phyloP scores from a whole-genome alignment of 768 basidiomycete species.

The Hygrocybe coccinea region DNA sequence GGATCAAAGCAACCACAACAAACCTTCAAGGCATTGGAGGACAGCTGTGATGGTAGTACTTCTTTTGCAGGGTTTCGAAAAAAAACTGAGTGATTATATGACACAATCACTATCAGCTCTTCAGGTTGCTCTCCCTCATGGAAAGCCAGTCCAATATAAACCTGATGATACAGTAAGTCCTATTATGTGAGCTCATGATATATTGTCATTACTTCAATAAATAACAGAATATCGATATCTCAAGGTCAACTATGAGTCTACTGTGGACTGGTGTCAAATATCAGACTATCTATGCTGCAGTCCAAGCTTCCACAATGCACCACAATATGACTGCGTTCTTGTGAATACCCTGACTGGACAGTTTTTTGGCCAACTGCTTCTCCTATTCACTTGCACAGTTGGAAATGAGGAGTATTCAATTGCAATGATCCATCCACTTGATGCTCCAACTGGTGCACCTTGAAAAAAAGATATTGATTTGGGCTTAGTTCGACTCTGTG shows the following conservation, averaged over 20 bases:
- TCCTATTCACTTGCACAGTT: constrained; percentile 21
- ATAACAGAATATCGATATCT: constrained; percentile 22
- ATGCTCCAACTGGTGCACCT: constrained; percentile 6
- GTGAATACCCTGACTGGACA: constrained; percentile 14
- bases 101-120: constrained; percentile 12
- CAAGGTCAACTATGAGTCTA: constrained; percentile 25
- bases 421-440: constrained; percentile 21
- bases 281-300: constrained; percentile 29
- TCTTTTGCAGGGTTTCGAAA: constrained; percentile 4
- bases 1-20: neutral
- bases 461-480: constrained; percentile 21
- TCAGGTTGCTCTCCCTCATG: neutral
- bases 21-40: constrained; percentile 2
- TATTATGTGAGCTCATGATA: neutral
- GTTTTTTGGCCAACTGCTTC: constrained; percentile 19
- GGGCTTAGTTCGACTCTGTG: constrained; percentile 15
- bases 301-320: constrained; percentile 23
- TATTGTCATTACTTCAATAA: constrained; percentile 10
- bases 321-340: constrained; percentile 27
- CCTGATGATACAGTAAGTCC: neutral
- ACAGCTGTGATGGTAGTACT: constrained; percentile 6
- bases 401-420: constrained; percentile 9
- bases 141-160: neutral
- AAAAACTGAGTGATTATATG: constrained; percentile 11
- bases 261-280: constrained; percentile 23